A percentile compares a stretch with the other conserved stretches of the same genome.
Evolutionary conservation across 2,329 filamentous ascomycete species (phyloP).

Genomic region (Didymella pomorum): DNA sequence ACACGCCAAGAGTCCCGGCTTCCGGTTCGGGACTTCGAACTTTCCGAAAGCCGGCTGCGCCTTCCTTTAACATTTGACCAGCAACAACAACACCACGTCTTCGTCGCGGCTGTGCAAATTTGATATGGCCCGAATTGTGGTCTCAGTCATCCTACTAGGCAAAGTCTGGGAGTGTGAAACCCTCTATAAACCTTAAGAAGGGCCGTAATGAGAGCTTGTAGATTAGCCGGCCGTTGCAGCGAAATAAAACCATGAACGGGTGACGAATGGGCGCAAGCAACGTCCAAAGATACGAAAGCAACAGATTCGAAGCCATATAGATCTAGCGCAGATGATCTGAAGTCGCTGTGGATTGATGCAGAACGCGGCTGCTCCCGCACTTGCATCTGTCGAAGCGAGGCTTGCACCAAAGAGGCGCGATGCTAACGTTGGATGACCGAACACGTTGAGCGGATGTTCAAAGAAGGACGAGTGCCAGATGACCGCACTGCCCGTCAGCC

Average conservation of each 20-base stretch:
- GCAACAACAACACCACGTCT: background rate
- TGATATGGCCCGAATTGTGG: background rate
- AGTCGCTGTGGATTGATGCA: constrained; percentile 13
- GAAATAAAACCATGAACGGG: background rate
- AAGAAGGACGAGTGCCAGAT: background rate
- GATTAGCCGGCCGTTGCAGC: background rate
- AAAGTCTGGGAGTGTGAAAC: background rate
- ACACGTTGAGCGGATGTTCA: background rate
- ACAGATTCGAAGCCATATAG: background rate
- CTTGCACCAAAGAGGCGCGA: constrained; percentile 1
- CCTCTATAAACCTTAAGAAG: background rate
- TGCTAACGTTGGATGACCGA: background rate
- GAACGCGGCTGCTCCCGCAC: constrained; percentile 15
- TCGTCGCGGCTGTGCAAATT: background rate
- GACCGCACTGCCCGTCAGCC: background rate
- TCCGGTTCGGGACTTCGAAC: constrained; percentile 8
- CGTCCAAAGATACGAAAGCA: background rate
- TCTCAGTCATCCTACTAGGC: background rate
- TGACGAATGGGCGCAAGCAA: background rate
- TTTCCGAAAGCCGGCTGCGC: constrained; percentile 11
- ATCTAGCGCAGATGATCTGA: background rate
- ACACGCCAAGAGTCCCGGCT: constrained; percentile 7
- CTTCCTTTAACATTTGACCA: background rate
- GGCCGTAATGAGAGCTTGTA: background rate
- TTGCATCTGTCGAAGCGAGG: background rate